A percentile compares a stretch with the other conserved stretches of the same genome.
Conservation (phyloP, 306 rosid species). For the Comarum palustre region DNA sequence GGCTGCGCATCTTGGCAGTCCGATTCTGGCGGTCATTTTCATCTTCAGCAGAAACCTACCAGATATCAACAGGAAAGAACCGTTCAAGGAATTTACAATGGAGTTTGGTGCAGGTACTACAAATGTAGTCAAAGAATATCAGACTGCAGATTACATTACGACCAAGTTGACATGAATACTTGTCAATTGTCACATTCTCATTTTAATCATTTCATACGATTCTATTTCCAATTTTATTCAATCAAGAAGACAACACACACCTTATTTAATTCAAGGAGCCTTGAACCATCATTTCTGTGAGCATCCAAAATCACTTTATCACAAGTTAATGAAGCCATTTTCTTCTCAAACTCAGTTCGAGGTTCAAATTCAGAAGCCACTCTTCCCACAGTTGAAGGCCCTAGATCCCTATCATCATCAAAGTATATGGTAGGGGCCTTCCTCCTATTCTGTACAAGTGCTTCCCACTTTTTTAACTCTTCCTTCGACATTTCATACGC, state of each 20-base stretch:
- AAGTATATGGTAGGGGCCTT: slow-evolving; percentile 67
- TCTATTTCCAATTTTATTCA: background rate
- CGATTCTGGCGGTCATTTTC: slow-evolving; percentile 75
- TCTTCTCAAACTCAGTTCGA: slow-evolving; percentile 79
- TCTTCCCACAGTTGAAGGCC: slow-evolving; percentile 82
- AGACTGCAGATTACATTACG: background rate
- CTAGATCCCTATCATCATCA: slow-evolving; percentile 57
- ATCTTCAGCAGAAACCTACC: slow-evolving; percentile 73
- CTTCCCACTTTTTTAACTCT: slow-evolving; percentile 69
- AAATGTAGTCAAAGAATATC: background rate
- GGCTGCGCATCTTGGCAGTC: slow-evolving; percentile 91
- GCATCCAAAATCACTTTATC: slow-evolving; percentile 64
- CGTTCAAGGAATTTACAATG: background rate
- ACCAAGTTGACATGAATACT: background rate
- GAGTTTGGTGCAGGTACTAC: background rate
- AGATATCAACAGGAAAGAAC: slow-evolving; percentile 12
- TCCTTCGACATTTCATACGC: slow-evolving; percentile 59
- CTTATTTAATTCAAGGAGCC: slow-evolving; percentile 80
- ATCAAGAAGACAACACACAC: slow-evolving; percentile 33
- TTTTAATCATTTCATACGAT: background rate
- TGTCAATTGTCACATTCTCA: background rate
- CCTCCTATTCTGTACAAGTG: slow-evolving; percentile 67
- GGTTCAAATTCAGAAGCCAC: slow-evolving; percentile 88
- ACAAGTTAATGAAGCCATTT: slow-evolving; percentile 64
- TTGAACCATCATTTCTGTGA: slow-evolving; percentile 71